These are phyloP conservation scores for Phytomonas francai DNA, from an alignment of 208 protist species.

Conservation along the genomic window DNA sequence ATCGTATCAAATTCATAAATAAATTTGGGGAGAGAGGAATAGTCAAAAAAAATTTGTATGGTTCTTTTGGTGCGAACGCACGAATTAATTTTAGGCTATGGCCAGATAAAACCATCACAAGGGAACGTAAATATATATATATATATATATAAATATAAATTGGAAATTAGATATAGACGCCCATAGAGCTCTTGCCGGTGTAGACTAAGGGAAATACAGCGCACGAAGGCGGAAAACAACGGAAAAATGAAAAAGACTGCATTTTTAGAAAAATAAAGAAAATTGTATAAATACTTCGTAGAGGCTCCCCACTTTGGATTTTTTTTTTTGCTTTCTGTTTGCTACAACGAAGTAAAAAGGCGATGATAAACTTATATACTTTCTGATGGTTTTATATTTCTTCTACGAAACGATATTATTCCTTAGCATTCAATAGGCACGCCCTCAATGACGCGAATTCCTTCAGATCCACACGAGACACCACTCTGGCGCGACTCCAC, in stretches of 20 bases:
- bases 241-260: constrained; percentile 3
- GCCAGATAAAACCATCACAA: too few relatives aligned
- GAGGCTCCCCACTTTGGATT: background rate
- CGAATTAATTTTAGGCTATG: too few relatives aligned
- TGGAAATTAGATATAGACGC: too few relatives aligned
- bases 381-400: background rate
- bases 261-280: constrained; percentile 9
- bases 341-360: constrained; percentile 1
- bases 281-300: background rate
- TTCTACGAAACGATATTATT: background rate
- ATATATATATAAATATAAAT: too few relatives aligned
- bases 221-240: constrained; percentile 5
- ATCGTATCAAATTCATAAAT: background rate
- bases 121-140: too few relatives aligned
- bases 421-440: too few relatives aligned
- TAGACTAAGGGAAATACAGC: constrained; percentile 6
- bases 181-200: too few relatives aligned
- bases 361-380: background rate
- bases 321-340: too few relatives aligned
- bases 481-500: too few relatives aligned
- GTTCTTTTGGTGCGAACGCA: too few relatives aligned
- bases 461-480: background rate
- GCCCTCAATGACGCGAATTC: background rate
- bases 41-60: background rate
- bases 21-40: background rate